These are phyloP conservation scores for Aspergillus sp. DNA, from an alignment of 2,329 filamentous ascomycete genomes.

Conservation along the genomic window DNA sequence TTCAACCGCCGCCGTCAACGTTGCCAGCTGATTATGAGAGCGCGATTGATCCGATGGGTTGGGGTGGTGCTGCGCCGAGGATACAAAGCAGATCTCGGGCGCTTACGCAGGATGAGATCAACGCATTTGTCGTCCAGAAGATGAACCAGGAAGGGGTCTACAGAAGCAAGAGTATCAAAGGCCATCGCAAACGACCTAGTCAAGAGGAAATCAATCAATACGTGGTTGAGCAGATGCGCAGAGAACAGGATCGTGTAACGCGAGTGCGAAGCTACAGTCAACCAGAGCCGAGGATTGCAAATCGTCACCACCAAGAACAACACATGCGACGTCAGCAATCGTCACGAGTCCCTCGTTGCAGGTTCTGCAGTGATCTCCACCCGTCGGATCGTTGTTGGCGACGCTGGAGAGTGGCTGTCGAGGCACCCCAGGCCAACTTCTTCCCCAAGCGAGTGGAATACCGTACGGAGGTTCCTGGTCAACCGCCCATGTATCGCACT, in stretches of 20 bases:
- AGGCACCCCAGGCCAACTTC: constrained; percentile 17
- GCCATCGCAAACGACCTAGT: constrained; percentile 19
- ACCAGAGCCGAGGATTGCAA: constrained; percentile 9
- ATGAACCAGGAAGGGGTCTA: constrained; percentile 13
- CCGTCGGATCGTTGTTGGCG: constrained; percentile 18
- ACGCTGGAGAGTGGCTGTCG: constrained; percentile 16
- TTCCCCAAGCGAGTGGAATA: constrained; percentile 18
- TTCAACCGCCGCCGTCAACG: background rate
- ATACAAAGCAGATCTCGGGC: constrained; percentile 1
- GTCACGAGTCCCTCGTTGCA: constrained; percentile 7
- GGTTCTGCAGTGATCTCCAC: constrained; percentile 19
- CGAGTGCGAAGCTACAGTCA: constrained; percentile 16
- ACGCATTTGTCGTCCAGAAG: constrained; percentile 19
- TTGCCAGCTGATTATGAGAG: background rate
- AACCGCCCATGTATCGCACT: constrained; percentile 18
- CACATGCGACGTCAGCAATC: background rate
- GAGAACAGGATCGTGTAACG: constrained; percentile 15
- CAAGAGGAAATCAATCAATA: constrained; percentile 26
- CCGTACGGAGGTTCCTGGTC: constrained; percentile 13
- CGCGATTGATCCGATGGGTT: background rate
- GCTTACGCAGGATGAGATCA: constrained; percentile 21
- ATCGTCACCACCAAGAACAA: constrained; percentile 1
- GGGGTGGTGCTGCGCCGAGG: background rate
- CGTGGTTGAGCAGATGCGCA: constrained; percentile 21
- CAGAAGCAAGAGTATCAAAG: constrained; percentile 4